Conservation (phyloP, 1,284 basidiomycete genomes). For the Schizophyllum amplum region DNA sequence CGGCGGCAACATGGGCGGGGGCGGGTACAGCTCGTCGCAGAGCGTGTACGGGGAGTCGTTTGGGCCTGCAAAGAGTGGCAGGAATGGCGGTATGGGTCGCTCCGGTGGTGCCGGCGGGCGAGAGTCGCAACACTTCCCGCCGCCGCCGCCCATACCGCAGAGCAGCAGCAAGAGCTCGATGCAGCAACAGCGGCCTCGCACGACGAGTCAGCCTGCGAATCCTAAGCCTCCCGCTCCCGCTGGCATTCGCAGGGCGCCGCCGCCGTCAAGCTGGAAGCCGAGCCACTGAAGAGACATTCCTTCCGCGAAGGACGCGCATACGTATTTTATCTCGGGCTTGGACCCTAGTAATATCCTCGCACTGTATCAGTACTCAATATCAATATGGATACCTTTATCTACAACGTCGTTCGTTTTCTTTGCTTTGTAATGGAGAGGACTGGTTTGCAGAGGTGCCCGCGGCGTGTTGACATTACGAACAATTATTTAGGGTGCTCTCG, state of each 20-base stretch:
- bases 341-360: no score
- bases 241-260: conserved; percentile 29
- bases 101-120: conserved; percentile 13
- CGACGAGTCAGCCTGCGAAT: conserved; percentile 47
- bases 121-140: conserved; percentile 29
- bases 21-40: conserved; percentile 50
- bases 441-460: no score
- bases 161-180: conserved; percentile 15
- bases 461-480: no score
- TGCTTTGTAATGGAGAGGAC: no score
- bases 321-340: no score
- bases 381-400: no score
- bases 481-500: no score
- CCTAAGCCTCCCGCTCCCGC: conserved; percentile 17
- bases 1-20: conserved; percentile 29
- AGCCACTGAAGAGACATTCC: no score
- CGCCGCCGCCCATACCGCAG: conserved; percentile 27
- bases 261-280: conserved; percentile 56
- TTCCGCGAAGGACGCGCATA: no score
- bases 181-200: conserved; percentile 33
- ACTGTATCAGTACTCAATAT: no score
- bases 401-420: no score
- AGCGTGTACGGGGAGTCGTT: conserved; percentile 63
- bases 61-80: conserved; percentile 31
- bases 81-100: conserved; percentile 17